These are phyloP conservation scores for Amaranthus palmeri DNA, from an alignment of 148 eudicot species.

Conservation along the genomic window DNA sequence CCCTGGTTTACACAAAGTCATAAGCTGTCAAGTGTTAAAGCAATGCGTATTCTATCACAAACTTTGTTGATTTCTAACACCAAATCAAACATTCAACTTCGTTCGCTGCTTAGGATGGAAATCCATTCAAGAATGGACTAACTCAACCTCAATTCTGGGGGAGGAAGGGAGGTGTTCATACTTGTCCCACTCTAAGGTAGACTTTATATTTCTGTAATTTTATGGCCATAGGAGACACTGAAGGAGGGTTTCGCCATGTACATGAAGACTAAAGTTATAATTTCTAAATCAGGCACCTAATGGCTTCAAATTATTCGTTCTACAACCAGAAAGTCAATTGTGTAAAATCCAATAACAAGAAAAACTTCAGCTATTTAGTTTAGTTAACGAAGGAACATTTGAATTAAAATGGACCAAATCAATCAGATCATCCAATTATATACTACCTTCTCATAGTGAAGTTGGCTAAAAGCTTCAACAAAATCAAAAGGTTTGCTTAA, in stretches of 20 bases:
- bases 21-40: conserved; percentile 4
- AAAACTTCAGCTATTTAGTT: background rate
- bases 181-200: background rate
- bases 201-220: background rate
- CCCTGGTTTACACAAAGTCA: conserved; percentile 39
- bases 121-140: background rate
- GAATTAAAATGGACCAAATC: background rate
- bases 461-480: no score
- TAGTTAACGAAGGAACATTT: background rate
- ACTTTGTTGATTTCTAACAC: background rate
- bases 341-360: background rate
- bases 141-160: background rate
- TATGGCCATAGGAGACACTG: background rate
- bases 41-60: background rate
- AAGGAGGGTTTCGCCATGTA: background rate
- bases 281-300: background rate
- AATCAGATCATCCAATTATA: background rate
- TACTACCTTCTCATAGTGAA: no score
- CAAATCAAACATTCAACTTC: background rate
- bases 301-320: background rate
- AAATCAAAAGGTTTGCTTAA: no score
- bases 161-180: background rate
- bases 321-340: background rate
- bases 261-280: background rate
- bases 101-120: background rate